Evolutionary conservation across 2,329 filamentous ascomycete genomes (phyloP).

Genomic region (Calycina herbarum): DNA sequence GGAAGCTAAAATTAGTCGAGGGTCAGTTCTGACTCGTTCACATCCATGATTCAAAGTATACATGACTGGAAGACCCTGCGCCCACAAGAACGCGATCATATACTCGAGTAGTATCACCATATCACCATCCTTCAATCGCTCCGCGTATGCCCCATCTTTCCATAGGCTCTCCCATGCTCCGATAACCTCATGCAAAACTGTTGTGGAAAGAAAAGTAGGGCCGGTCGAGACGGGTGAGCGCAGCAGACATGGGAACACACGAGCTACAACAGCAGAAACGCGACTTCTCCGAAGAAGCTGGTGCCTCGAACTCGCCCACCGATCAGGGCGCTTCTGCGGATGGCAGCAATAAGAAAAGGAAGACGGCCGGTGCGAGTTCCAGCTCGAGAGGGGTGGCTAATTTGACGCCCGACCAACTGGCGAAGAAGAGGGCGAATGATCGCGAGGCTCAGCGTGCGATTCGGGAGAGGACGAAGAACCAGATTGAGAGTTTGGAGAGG

Average conservation of each 20-base stretch:
- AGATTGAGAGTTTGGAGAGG: slow-evolving; percentile 77
- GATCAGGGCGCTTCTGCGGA: slow-evolving; percentile 13
- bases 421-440: slow-evolving; percentile 89
- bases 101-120: not conserved
- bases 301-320: slow-evolving; percentile 15
- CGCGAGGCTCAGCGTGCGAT: slow-evolving; percentile 88
- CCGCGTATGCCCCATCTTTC: not conserved
- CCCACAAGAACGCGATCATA: not conserved
- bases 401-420: slow-evolving; percentile 83
- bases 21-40: not conserved
- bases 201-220: slow-evolving; percentile 6
- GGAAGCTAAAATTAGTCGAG: slow-evolving; percentile 6
- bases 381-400: slow-evolving; percentile 79
- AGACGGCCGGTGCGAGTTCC: slow-evolving; percentile 47
- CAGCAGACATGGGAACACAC: slow-evolving; percentile 16
- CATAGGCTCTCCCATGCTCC: not conserved
- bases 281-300: slow-evolving; percentile 28
- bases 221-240: slow-evolving; percentile 12
- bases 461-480: slow-evolving; percentile 79
- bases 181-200: not conserved
- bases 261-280: slow-evolving; percentile 20
- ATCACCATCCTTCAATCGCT: not conserved
- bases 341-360: slow-evolving; percentile 39
- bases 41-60: slow-evolving; percentile 4
- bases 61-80: slow-evolving; percentile 5